A percentile compares a stretch with the other conserved stretches of the same genome.
These are phyloP conservation scores for Borovskyia barvae DNA, from an alignment of 208 protist species.

Conservation along the genomic window DNA sequence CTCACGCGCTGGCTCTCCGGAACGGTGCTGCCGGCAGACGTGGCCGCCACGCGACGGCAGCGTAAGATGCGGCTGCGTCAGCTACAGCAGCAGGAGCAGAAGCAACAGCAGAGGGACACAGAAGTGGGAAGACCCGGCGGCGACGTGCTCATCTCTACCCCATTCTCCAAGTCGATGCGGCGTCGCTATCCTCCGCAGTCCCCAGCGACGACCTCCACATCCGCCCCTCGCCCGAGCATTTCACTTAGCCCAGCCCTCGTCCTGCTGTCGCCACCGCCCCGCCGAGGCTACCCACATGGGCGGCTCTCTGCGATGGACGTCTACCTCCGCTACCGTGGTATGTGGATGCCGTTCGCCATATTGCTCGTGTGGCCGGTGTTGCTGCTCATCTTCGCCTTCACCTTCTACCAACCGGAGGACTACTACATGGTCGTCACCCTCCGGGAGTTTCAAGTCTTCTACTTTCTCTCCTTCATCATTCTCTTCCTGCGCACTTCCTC, in stretches of 20 bases:
- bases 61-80: constrained; percentile 8
- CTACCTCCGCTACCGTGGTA: constrained; percentile 50
- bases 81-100: constrained; percentile 2
- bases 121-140: no score
- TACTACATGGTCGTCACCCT: constrained; percentile 57
- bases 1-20: constrained; percentile 22
- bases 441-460: constrained; percentile 40
- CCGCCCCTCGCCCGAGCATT: no score
- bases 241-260: no score
- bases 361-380: constrained; percentile 40
- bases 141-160: not conserved
- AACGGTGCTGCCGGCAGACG: constrained; percentile 26
- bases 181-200: no score
- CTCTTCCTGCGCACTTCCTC: constrained; percentile 41
- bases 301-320: constrained; percentile 31
- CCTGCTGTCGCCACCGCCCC: not conserved
- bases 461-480: constrained; percentile 49
- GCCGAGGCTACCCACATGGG: constrained; percentile 9
- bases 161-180: not conserved
- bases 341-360: constrained; percentile 47
- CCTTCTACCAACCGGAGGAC: constrained; percentile 48
- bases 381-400: constrained; percentile 30
- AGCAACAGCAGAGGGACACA: no score
- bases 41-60: constrained; percentile 16
- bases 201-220: no score